Percentiles rank a stretch among this genome's conserved stretches.
phyloP scores from a whole-genome alignment of 331 rosid genomes.

The Quercus phellos region DNA sequence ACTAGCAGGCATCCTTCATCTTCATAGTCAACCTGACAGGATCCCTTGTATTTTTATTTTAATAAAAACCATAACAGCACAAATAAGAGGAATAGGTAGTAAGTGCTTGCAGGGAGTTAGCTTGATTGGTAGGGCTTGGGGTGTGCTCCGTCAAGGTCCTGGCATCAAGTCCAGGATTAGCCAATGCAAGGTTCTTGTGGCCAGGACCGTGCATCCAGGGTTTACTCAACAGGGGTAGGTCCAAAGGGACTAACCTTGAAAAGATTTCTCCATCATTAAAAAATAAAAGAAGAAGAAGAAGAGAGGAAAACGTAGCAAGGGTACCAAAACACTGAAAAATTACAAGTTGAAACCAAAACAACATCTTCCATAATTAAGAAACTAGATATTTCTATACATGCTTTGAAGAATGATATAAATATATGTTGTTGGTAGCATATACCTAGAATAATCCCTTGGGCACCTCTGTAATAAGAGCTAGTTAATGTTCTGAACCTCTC shows the following conservation, averaged over 20 bases:
- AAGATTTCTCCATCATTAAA: no score
- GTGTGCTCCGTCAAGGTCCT: no score
- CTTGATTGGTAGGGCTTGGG: no score
- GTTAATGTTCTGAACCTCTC: slow-evolving; percentile 88
- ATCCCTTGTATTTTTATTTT: not conserved
- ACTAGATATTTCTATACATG: not conserved
- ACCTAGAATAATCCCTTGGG: slow-evolving; percentile 93
- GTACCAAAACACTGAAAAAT: not conserved
- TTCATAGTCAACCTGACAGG: not conserved
- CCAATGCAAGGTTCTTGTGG: no score
- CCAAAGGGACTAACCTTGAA: no score
- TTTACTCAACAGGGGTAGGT: no score
- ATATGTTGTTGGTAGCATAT: slow-evolving; percentile 11
- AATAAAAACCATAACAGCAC: not conserved
- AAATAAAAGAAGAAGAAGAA: no score
- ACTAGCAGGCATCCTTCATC: not conserved
- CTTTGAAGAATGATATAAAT: not conserved
- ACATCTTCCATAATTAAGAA: not conserved
- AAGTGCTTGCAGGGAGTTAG: not conserved
- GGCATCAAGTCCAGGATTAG: no score
- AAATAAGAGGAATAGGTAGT: not conserved
- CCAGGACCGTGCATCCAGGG: no score
- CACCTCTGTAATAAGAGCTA: slow-evolving; percentile 78
- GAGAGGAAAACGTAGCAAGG: not conserved
- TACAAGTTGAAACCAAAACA: not conserved